These are phyloP conservation scores for Lachancea mirantina DNA, from an alignment of 805 yeast species.

Conservation along the genomic window DNA sequence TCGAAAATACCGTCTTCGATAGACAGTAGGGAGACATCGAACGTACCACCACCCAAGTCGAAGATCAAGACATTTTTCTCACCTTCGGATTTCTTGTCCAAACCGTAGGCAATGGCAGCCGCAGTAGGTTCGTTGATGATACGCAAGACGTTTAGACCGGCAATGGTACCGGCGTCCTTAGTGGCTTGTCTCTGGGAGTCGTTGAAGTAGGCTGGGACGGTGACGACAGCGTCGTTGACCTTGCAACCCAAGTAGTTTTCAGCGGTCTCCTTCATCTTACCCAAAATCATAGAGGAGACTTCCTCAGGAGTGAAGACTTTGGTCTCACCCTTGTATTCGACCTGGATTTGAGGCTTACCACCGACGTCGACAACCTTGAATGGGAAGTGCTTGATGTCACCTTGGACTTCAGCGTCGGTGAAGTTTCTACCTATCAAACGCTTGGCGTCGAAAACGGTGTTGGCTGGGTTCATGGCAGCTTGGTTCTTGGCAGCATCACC, in stretches of 20 bases:
- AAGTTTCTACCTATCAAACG: conserved; percentile 77
- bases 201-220: conserved; percentile 94
- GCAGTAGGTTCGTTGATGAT: conserved; percentile 93
- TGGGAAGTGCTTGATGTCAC: conserved; percentile 71
- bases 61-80: conserved; percentile 89
- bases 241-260: conserved; percentile 80
- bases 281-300: conserved; percentile 85
- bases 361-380: conserved; percentile 68
- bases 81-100: conserved; percentile 51
- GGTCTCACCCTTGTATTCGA: conserved; percentile 80
- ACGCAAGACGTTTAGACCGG: conserved; percentile 89
- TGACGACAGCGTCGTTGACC: conserved; percentile 88
- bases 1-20: conserved; percentile 96
- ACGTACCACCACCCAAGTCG: conserved; percentile 98
- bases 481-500: conserved; percentile 99
- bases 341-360: conserved; percentile 84
- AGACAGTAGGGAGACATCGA: conserved; percentile 90
- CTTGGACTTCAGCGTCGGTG: conserved; percentile 51
- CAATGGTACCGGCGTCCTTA: conserved; percentile 92
- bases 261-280: conserved; percentile 91
- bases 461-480: conserved; percentile 91
- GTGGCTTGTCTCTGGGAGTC: conserved; percentile 97
- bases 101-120: conserved; percentile 98
- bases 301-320: conserved; percentile 91
- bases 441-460: conserved; percentile 94